Evolutionary conservation across 2,329 filamentous ascomycete species (phyloP).

Genomic region (Onygenales sp.): DNA sequence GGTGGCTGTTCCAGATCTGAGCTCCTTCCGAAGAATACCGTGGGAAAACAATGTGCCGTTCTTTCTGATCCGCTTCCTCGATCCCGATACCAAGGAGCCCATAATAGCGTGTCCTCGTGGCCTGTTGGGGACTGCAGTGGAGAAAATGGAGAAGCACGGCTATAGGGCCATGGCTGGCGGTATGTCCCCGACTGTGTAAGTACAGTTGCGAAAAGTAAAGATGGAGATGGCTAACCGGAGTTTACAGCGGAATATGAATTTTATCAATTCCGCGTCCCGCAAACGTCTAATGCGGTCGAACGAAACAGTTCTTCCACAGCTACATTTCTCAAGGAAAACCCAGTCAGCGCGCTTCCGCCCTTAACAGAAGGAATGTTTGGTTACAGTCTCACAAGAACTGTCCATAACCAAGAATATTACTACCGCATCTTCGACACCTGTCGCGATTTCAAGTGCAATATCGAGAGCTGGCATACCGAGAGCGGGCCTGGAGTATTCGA

Average conservation of each 20-base stretch:
- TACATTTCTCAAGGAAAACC: constrained; percentile 62
- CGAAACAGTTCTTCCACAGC: constrained; percentile 61
- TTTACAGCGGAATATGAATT: constrained; percentile 81
- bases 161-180: constrained; percentile 83
- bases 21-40: constrained; percentile 70
- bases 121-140: constrained; percentile 57
- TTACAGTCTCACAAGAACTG: constrained; percentile 76
- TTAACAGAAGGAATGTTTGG: constrained; percentile 94
- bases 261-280: constrained; percentile 72
- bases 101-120: constrained; percentile 72
- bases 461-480: constrained; percentile 95
- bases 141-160: constrained; percentile 58
- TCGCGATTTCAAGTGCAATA: constrained; percentile 64
- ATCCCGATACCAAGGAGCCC: constrained; percentile 64
- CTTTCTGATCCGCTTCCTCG: constrained; percentile 73
- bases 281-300: constrained; percentile 38
- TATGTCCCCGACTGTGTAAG: constrained; percentile 35
- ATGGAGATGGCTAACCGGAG: constrained; percentile 13
- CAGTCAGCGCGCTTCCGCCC: constrained; percentile 62
- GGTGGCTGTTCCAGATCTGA: constrained; percentile 70
- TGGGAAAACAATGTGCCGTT: constrained; percentile 85
- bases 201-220: not conserved
- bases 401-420: constrained; percentile 88
- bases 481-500: constrained; percentile 91
- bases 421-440: constrained; percentile 80